Evolutionary conservation across 768 basidiomycete genomes (phyloP).

Genomic region (Tricholoma terreum): DNA sequence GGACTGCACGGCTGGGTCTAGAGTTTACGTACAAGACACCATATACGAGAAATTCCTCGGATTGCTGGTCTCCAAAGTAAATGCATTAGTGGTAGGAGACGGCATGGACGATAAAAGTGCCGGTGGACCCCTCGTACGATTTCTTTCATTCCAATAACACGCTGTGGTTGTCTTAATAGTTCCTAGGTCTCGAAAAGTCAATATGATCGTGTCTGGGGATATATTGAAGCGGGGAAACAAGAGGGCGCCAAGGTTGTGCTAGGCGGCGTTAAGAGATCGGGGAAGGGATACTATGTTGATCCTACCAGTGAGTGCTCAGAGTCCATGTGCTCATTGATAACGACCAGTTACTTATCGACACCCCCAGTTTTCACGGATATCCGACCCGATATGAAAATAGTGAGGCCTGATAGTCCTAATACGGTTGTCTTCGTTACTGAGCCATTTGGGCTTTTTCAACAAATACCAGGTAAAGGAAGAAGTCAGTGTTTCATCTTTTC

Average conservation of each 20-base stretch:
- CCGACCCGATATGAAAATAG: conserved; percentile 80
- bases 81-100: conserved; percentile 71
- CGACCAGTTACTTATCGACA: neutral
- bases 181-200: conserved; percentile 75
- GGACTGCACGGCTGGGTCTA: conserved; percentile 90
- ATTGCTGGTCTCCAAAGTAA: conserved; percentile 61
- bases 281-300: conserved; percentile 85
- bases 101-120: conserved; percentile 72
- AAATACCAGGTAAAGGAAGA: conserved; percentile 63
- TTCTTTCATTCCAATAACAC: neutral
- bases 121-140: conserved; percentile 80
- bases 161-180: neutral
- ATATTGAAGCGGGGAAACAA: conserved; percentile 81
- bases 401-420: conserved; percentile 32
- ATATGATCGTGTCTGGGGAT: conserved; percentile 82
- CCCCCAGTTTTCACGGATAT: conserved; percentile 77
- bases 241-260: conserved; percentile 77
- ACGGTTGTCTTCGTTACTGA: neutral
- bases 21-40: conserved; percentile 83
- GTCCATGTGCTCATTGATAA: conserved; percentile 20
- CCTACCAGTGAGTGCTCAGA: conserved; percentile 66
- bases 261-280: conserved; percentile 76
- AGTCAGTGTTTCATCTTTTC: conserved; percentile 32
- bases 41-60: conserved; percentile 83
- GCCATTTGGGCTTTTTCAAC: neutral